Base-by-base conservation (phyloP, 2,329 filamentous ascomycete genomes). In the Dichotomopilus funicola region DNA sequence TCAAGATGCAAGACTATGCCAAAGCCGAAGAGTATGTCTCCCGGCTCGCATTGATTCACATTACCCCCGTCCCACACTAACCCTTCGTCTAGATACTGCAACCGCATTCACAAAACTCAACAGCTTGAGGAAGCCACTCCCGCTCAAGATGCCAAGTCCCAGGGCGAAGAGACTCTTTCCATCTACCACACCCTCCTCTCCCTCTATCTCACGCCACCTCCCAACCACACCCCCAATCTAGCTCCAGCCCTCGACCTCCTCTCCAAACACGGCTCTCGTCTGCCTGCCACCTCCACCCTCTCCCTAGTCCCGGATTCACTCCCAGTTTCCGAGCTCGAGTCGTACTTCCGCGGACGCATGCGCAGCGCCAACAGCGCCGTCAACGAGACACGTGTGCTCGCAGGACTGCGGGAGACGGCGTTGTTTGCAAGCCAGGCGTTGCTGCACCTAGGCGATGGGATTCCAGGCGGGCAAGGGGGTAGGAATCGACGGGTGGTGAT, bases 141-240 rank as follows among this genome's bases (percentile, higher is more conserved):
- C 44, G 27, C 11, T 42, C 5, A 10, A 51, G 2, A 47, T 31
- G 43, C 68, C 5, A 3, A 73, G 41, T 19, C 86, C 49, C 71
- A 54, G 11, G 19, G 36, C 19, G 60, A 78, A 6, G 80, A 85
- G 27, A 74, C 81, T 40, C 82, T 85, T 7, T 92, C 91, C 10
- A 96, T 97, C 66, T 97, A 97, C 70, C 88, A 96, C 66, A 92
- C 86, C 6, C 81, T 99, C 3, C 81, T 99, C 8, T 89, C 89
- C 1, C 81, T 99, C 2, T 99, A 97, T 68, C 81, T 99, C 3
- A 84, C 85, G 1, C 94, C 94, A 0, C 86, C 88, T 1, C 75
- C 85, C 8, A 85, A 87, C 0, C 80, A 95, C 64, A 13, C 19
- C 12, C 72, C 85, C 7, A 87, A 88, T 61, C 87, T 91, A 67